Evolutionary conservation across 164 flowering plant species (phyloP).

Genomic region (Vitis amurensis): DNA sequence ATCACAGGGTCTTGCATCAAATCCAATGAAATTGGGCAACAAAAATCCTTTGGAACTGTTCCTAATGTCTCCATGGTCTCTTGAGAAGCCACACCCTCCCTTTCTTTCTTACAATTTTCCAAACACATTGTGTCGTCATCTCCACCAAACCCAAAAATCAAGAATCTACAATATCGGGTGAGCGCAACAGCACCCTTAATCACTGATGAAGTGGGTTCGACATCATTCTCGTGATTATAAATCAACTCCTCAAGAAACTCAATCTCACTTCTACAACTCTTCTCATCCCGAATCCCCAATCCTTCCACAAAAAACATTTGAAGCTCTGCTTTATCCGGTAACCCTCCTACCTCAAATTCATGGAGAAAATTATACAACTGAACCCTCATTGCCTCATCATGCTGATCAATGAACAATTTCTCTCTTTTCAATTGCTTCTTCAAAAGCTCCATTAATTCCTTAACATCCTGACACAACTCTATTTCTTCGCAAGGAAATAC

Average conservation of each 20-base stretch:
- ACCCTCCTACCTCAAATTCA: not conserved
- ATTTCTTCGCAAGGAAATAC: not conserved
- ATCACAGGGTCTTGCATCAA: slow-evolving; percentile 22
- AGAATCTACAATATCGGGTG: too few relatives aligned
- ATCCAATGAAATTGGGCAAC: slow-evolving; percentile 17
- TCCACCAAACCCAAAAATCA: too few relatives aligned
- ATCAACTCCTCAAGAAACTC: slow-evolving; percentile 15
- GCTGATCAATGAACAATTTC: not conserved
- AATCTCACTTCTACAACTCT: slow-evolving; percentile 10
- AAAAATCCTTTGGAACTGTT: not conserved
- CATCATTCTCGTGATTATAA: too few relatives aligned
- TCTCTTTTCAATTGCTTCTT: not conserved
- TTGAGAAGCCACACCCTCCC: too few relatives aligned
- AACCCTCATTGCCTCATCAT: not conserved
- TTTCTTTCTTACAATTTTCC: too few relatives aligned
- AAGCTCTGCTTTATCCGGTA: slow-evolving; percentile 7
- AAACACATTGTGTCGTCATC: too few relatives aligned
- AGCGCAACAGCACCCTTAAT: too few relatives aligned
- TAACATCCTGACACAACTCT: not conserved
- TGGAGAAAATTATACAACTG: not conserved
- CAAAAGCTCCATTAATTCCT: not conserved
- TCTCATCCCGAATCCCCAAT: slow-evolving; percentile 16
- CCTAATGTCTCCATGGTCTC: too few relatives aligned
- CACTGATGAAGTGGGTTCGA: too few relatives aligned
- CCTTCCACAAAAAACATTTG: slow-evolving; percentile 6